Evolutionary conservation across 1,284 basidiomycete species (phyloP), one percentile per base, ranked within the genome.

Genomic region (Fomitopsis schrenkii): DNA sequence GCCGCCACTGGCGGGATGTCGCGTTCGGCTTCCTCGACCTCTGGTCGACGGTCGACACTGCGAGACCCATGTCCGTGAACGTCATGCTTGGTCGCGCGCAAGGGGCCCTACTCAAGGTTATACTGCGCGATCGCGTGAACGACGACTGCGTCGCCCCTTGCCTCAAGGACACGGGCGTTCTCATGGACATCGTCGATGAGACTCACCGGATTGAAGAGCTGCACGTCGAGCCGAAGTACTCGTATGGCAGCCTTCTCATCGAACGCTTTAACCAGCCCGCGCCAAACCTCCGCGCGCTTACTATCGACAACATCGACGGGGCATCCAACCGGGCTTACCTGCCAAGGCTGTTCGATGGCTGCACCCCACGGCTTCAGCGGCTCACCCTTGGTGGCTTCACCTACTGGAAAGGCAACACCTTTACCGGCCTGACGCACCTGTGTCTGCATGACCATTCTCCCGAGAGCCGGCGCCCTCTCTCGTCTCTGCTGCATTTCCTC

Each of bases 41-140:
- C 6, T 72, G 70, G 70, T 62, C 66, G 9, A 64, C 61, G 35
- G 64, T 72, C 36, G 67, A 71, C 64, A 66, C 59, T 54, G 63
- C 52, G 59, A 59, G 57, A 28, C 67, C 61, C 33, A 57, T 35
- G 50, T 63, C 62, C 48, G 64, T 58, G n/a, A 63, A 56, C 45
- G 58, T 60, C 44, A 56, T 66, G 63, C 60, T 71, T 58, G 57
- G 55, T 55, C 42, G 68, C 58, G 28, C 66, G 2, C 54, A 58
- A 8, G 59, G 57, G 5, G 58, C 64, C 5, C 57, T 45, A 8
- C 59, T 66, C 4, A 59, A 40, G n/a, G 65, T 63, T 15, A 59
- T 63, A 42, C 55, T 67, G 26, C 65, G 62, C 45, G 66, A 67
- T 38, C 57, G 61, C 7, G 56, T 62, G 12, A 45, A 38, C 53